Evolutionary conservation across 2,329 filamentous ascomycete species (phyloP), one percentile per base, ranked within the genome.

Genomic region (Sordariomycetes sp.): DNA sequence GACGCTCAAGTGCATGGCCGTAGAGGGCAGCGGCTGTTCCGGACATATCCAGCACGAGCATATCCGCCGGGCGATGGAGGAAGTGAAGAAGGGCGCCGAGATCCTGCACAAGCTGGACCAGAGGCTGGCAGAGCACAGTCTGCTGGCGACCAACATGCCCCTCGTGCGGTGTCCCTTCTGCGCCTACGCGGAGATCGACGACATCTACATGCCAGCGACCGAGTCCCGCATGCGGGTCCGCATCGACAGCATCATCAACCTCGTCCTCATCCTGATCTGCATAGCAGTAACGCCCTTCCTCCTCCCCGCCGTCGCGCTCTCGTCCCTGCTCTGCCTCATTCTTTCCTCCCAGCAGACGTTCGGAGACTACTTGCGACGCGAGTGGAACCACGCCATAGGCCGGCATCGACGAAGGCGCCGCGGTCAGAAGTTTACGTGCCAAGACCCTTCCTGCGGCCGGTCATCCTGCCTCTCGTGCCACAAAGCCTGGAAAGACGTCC

Each of bases 111-210:
- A 81, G 49, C 75, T 96, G 23, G 82, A 94, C 50, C 79, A 84
- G 44, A 79, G 86, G 20, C 68, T 93, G 17, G 80, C 83, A 4
- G 80, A 82, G 38, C 84, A 94, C 46, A 76, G 70, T 15, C 70
- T 98, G 2, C 59, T 83, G 18, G 79, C 82, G 36, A 84, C 82
- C 17, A 72, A 76, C 16, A 59, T 94, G 6, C 80, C 83, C 4
- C 71, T 96, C 2, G 69, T 92, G 31, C 79, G 80, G 25, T 96
- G 92, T 48, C 87, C 88, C 0, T 95, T 93, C 52, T 98, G 90
- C 65, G 71, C 70, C 44, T 98, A 96, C 51, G 86, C 86, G 21
- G 92, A 96, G 63, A 70, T 87, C 18, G 86, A 95, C 55, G 80
- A 85, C 36, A 63, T 82, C 14, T 85, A 84, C 51, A 64, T 80